Evolutionary conservation across 2,329 filamentous ascomycete species (phyloP).

Genomic region (Pyrenochaeta sp.): DNA sequence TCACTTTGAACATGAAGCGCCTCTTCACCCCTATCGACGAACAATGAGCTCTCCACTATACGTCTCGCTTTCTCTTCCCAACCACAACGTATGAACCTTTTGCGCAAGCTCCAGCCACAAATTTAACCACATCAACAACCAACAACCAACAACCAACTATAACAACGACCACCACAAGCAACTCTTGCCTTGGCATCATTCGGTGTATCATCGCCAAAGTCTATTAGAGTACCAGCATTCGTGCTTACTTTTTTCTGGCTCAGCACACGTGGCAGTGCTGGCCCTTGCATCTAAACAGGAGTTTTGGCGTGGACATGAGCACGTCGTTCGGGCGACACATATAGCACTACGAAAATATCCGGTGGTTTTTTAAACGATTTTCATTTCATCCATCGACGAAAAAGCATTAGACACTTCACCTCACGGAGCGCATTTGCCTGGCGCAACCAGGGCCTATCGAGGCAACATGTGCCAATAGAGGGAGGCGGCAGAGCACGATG

Average conservation of each 20-base stretch:
- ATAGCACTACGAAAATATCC: slow-evolving; percentile 28
- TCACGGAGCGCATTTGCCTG: slow-evolving; percentile 44
- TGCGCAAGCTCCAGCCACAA: neutral
- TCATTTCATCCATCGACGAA: slow-evolving; percentile 30
- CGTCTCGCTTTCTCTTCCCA: neutral
- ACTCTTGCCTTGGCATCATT: slow-evolving; percentile 28
- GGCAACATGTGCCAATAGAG: slow-evolving; percentile 12
- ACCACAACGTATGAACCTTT: neutral
- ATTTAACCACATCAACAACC: slow-evolving; percentile 1
- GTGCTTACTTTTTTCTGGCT: slow-evolving; percentile 11
- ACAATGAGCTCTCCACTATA: slow-evolving; percentile 1
- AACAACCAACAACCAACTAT: slow-evolving; percentile 7
- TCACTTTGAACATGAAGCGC: slow-evolving; percentile 75
- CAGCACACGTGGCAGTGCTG: slow-evolving; percentile 24
- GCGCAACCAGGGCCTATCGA: slow-evolving; percentile 33
- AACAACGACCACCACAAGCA: slow-evolving; percentile 14
- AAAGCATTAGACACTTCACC: slow-evolving; percentile 49
- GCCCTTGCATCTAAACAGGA: slow-evolving; percentile 41
- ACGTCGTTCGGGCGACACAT: slow-evolving; percentile 11
- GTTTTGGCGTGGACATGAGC: slow-evolving; percentile 31
- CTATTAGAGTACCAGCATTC: slow-evolving; percentile 15
- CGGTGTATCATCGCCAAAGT: slow-evolving; percentile 30
- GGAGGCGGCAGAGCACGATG: slow-evolving; percentile 19
- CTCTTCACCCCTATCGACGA: slow-evolving; percentile 69
- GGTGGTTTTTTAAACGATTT: slow-evolving; percentile 33